Evolutionary conservation across 306 rosid genomes (phyloP).

Genomic region (Ormosia emarginata): DNA sequence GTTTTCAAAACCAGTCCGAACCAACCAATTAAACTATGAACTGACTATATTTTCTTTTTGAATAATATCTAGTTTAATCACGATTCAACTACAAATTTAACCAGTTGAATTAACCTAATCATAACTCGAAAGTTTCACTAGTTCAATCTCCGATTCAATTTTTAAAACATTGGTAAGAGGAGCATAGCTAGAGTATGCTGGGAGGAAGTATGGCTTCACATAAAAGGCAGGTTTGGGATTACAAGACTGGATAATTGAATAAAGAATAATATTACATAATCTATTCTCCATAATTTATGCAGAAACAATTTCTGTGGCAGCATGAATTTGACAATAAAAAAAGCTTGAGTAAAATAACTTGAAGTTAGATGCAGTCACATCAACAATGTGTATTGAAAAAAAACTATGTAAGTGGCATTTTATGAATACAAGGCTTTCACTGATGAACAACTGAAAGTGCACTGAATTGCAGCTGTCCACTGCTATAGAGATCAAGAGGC

Average conservation of each 20-base stretch:
- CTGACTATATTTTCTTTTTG: no score
- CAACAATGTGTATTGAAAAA: neutral
- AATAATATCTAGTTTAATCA: no score
- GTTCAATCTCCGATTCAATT: no score
- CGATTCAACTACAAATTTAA: no score
- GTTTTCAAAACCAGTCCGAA: no score
- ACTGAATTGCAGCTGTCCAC: neutral
- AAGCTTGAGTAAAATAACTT: neutral
- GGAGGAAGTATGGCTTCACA: neutral
- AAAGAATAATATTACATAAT: neutral
- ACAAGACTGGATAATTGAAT: neutral
- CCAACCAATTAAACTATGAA: no score
- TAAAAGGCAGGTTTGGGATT: neutral
- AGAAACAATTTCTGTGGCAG: neutral
- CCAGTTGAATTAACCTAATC: no score
- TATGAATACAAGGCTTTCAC: constrained; percentile 16
- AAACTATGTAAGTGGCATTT: neutral
- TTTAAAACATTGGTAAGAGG: no score
- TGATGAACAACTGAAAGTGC: constrained; percentile 1
- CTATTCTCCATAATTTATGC: neutral
- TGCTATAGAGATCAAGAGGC: neutral
- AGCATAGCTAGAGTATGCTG: neutral
- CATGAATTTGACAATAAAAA: neutral
- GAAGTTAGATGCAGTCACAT: neutral
- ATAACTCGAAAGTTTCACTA: no score